Evolutionary conservation across 1,284 basidiomycete genomes (phyloP).

Genomic region (Ceratobasidium sp.): DNA sequence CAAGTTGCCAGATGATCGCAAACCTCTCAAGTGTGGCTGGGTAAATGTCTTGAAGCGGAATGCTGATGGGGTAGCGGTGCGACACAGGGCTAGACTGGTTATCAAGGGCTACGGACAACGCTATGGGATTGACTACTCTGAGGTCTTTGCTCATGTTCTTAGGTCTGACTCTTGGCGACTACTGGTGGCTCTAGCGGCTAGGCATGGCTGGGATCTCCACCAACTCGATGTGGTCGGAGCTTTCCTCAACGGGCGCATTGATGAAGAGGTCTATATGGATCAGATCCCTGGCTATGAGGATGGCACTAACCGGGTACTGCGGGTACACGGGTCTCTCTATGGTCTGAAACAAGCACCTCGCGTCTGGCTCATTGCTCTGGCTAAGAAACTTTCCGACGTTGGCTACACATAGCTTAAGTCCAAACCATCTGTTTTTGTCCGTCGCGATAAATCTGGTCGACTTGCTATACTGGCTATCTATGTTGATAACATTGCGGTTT

Average conservation of each 20-base stretch:
- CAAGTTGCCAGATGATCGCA: background rate
- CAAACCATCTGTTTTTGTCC: background rate
- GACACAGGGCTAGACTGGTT: slow-evolving; percentile 57
- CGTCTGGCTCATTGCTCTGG: slow-evolving; percentile 32
- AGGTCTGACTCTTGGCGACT: slow-evolving; percentile 53
- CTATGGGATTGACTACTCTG: slow-evolving; percentile 53
- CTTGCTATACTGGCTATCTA: slow-evolving; percentile 11
- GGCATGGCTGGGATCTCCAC: slow-evolving; percentile 51
- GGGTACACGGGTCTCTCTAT: slow-evolving; percentile 51
- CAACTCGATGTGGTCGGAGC: slow-evolving; percentile 58
- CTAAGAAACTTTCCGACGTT: background rate
- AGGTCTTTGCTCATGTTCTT: slow-evolving; percentile 56
- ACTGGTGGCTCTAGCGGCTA: slow-evolving; percentile 53
- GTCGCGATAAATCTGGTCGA: background rate
- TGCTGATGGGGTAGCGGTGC: background rate
- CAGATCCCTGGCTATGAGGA: slow-evolving; percentile 55
- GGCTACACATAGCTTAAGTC: background rate
- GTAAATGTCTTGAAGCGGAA: background rate
- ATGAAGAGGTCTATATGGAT: slow-evolving; percentile 61
- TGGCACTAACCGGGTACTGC: slow-evolving; percentile 21
- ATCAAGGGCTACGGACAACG: slow-evolving; percentile 59
- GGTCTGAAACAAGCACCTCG: slow-evolving; percentile 53
- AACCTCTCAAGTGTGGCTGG: background rate
- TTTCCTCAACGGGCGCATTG: slow-evolving; percentile 53
- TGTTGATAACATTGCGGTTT: slow-evolving; percentile 20